phyloP scores from a whole-genome alignment of 139 green algal species.

The Chlorella vulgaris region DNA sequence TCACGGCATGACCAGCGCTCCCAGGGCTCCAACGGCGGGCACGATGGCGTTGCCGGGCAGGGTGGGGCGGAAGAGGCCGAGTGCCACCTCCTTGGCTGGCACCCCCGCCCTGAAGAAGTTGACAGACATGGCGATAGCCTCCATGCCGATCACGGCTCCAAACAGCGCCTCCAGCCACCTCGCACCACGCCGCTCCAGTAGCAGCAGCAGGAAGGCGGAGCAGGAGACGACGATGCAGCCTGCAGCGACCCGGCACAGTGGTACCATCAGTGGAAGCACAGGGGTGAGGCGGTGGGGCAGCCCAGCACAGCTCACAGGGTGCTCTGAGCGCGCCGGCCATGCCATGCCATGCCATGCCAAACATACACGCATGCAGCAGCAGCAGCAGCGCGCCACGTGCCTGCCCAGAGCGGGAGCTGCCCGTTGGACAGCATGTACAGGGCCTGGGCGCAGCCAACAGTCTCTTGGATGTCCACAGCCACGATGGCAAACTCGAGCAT shows the following conservation, averaged over 20 bases:
- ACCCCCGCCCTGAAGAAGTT: constrained; percentile 45
- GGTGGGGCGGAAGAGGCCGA: constrained; percentile 37
- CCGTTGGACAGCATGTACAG: constrained; percentile 70
- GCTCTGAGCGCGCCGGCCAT: too few relatives aligned
- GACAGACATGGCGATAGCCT: constrained; percentile 12
- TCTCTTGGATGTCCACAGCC: constrained; percentile 68
- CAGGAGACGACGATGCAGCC: constrained; percentile 38
- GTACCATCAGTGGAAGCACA: too few relatives aligned
- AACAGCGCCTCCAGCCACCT: constrained; percentile 51
- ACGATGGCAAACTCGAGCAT: constrained; percentile 87
- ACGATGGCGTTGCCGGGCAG: constrained; percentile 32
- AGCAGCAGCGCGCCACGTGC: neutral
- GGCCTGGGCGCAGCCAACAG: constrained; percentile 78
- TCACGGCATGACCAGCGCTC: constrained; percentile 50
- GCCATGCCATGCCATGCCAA: too few relatives aligned
- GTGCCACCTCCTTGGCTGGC: constrained; percentile 23
- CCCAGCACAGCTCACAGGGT: too few relatives aligned
- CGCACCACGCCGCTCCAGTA: constrained; percentile 41
- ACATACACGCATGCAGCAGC: too few relatives aligned
- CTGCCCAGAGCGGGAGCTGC: constrained; percentile 67
- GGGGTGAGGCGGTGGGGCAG: too few relatives aligned
- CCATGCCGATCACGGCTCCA: constrained; percentile 34
- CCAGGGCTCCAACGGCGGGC: constrained; percentile 38
- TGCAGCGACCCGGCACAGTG: too few relatives aligned
- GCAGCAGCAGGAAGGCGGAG: constrained; percentile 45